Evolutionary conservation across 345 rosid species (phyloP), one percentile per base, ranked within the genome.

Genomic region (Diplotaxis tenuifolia): DNA sequence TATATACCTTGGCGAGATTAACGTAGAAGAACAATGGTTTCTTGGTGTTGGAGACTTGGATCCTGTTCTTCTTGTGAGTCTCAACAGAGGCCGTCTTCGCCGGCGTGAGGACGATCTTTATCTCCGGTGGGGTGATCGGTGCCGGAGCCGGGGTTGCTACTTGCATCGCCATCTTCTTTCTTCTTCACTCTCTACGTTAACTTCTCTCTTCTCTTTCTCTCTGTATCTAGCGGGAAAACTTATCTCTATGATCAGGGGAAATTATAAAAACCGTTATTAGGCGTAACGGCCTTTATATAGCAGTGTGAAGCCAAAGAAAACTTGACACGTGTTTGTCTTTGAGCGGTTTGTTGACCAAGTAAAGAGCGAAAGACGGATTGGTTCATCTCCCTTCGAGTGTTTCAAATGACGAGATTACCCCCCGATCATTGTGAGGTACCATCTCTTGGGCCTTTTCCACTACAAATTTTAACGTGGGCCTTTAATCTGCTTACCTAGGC

Each of bases 21-120:
- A 87, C 88, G 14, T 87, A 86, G 79, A 87, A 87, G 76, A 87
- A 84, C 49, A 87, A 76, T 0, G 92, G 89, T 34, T 87, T 87
- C 79, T 87, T 84, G 56, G 92, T 83, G 81, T 84, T 84, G 28
- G 92, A 87, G 2, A 86, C 90, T 72, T 87, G 92, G 54, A 87
- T 87, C 69, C 86, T 80, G 70, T 86, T 86, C 79, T 82, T 85
- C 85, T 86, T 88, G 27, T 75, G 88, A 11, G 78, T 22, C 19
- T 85, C 82, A 9, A 12, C 72, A 57, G 7, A 18, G 20, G 59
- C 47, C 11, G 18, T n/a, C 50, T 45, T 45, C 7, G 3, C 4
- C 50, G 79, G 22, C 5, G 79, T n/a, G 60, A 68, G 65, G 22
- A 67, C 36, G 56, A 72, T 67, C 65, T 61, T 72, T 53, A 52